Evolutionary conservation across 305 asterid genomes (phyloP).

Genomic region (Ilex paraguariensis): DNA sequence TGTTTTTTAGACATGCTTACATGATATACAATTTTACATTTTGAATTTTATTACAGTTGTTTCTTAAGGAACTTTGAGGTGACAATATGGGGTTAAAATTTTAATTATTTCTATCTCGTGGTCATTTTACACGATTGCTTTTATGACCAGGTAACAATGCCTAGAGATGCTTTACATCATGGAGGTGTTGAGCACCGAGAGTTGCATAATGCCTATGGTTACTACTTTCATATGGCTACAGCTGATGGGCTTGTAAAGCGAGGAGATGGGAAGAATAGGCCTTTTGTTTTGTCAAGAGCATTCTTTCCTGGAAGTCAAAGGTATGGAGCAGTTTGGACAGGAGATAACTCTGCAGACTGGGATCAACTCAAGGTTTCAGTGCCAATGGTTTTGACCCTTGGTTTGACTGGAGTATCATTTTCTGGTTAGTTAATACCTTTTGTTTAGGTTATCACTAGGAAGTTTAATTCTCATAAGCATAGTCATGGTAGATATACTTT

Average conservation of each 20-base stretch:
- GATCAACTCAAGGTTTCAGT: conserved; percentile 87
- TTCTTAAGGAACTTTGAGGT: too few relatives aligned
- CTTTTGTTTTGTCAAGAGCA: conserved; percentile 95
- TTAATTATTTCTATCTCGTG: neutral
- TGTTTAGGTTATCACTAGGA: neutral
- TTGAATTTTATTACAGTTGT: too few relatives aligned
- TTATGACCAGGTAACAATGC: conserved; percentile 74
- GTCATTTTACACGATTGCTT: neutral
- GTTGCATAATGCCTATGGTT: conserved; percentile 94
- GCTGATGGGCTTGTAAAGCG: conserved; percentile 87
- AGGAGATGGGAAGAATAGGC: conserved; percentile 79
- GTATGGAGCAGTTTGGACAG: conserved; percentile 97
- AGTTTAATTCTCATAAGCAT: conserved; percentile 9
- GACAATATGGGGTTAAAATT: too few relatives aligned
- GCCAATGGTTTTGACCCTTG: conserved; percentile 92
- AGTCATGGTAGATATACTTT: conserved; percentile 13
- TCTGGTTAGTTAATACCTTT: conserved; percentile 52
- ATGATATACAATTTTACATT: too few relatives aligned
- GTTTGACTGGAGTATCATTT: conserved; percentile 85
- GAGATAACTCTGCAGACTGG: conserved; percentile 97
- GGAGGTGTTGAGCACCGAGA: conserved; percentile 90
- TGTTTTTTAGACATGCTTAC: neutral
- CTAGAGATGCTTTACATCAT: conserved; percentile 81
- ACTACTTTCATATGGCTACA: conserved; percentile 97
- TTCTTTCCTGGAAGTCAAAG: conserved; percentile 92